Evolutionary conservation across 257 asterid species (phyloP), one percentile per base, ranked within the genome.

Genomic region (Forsythia viridissima): DNA sequence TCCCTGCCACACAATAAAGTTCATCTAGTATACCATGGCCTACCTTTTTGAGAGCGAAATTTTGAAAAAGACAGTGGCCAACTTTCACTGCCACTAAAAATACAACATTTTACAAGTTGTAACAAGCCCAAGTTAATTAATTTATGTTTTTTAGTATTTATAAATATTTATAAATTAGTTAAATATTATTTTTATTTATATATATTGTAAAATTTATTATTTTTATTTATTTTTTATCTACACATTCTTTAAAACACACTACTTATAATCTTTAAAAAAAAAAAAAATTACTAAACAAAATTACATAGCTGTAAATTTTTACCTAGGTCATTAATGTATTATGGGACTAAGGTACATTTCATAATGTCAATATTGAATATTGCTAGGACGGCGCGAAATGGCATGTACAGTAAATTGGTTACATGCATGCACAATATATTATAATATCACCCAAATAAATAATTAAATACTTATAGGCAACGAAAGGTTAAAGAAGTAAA

Each of bases 371-470:
- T 74, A 38, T 38, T 34, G 34, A 41, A 70, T 21, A 12, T 46
- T 76, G 12, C 46, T 4, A 43, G 5, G 4, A 13, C 6, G 37
- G 3, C 44, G 24, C 70, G 55, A 55, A 40, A 39, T 40, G 39
- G 63, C 51, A 72, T 30, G 61, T 20, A 55, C 61, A 16, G 61
- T 52, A 61, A 4, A 6, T 2, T 6, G 5, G 21, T 24, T 36
- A 73, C 66, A 73, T 74, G 76, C 71, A 77, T 77, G 70, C 70
- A 80, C 6, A 65, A 74, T 42, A 61, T 4, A 30, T 30, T 30
- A 30, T 69, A 3, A 74, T 21, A 57, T 81, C 83, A 84, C 87
- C 75, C 78, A 88, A 42, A 51, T 11, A 20, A 63, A 59, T 21
- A 24, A 24, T 8, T 10, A 63, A 21, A 18, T 10, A 20, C 9